These are phyloP conservation scores for Lanmaoa rubissima DNA, from an alignment of 768 basidiomycete species.

Conservation along the genomic window DNA sequence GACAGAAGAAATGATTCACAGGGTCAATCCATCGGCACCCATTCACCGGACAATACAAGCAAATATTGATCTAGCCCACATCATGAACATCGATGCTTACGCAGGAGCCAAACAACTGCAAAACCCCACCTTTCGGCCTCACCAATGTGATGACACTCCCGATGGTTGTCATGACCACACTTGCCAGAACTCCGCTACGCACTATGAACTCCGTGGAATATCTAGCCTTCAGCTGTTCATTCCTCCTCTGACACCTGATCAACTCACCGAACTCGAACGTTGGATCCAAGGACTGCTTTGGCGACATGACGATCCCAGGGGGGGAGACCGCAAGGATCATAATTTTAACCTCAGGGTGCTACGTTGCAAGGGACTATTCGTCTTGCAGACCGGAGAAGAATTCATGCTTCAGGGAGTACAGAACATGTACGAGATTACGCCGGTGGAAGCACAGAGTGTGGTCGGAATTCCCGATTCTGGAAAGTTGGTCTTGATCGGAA, in stretches of 20 bases:
- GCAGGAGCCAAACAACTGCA: slow-evolving; percentile 42
- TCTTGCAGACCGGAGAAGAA: slow-evolving; percentile 48
- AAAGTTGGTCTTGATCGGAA: slow-evolving; percentile 87
- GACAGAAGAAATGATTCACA: slow-evolving; percentile 62
- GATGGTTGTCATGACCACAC: slow-evolving; percentile 32
- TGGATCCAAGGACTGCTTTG: slow-evolving; percentile 85
- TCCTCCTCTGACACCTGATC: slow-evolving; percentile 51
- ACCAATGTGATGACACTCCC: slow-evolving; percentile 33
- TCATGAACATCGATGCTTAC: slow-evolving; percentile 85
- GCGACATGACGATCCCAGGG: slow-evolving; percentile 60
- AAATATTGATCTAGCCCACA: slow-evolving; percentile 66
- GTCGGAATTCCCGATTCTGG: slow-evolving; percentile 60
- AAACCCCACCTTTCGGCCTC: slow-evolving; percentile 21
- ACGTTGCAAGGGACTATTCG: slow-evolving; percentile 86
- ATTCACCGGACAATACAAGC: slow-evolving; percentile 71
- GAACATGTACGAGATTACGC: slow-evolving; percentile 78
- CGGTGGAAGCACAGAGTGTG: slow-evolving; percentile 37
- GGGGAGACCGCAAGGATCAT: slow-evolving; percentile 10
- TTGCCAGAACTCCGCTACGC: slow-evolving; percentile 38
- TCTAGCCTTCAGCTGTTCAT: slow-evolving; percentile 73
- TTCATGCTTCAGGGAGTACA: slow-evolving; percentile 90
- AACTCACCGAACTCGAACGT: slow-evolving; percentile 58
- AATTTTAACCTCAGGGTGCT: slow-evolving; percentile 54
- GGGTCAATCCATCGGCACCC: slow-evolving; percentile 77
- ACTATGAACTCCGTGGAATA: slow-evolving; percentile 80